Percentiles rank a stretch among this genome's conserved stretches.
These are phyloP conservation scores for Sedum album DNA, from an alignment of 164 flowering plant genomes.

Conservation along the genomic window DNA sequence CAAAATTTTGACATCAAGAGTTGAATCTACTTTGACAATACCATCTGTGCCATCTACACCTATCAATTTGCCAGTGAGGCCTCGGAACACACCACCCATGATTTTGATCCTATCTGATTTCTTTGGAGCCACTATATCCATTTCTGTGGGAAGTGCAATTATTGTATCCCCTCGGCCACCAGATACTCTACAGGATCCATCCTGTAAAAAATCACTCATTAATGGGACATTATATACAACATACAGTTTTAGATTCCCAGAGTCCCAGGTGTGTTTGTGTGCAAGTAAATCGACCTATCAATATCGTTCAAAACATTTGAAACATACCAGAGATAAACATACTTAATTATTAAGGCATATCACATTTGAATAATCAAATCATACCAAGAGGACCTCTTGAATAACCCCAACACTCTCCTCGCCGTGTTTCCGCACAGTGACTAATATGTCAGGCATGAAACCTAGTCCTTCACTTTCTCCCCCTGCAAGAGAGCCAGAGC, in stretches of 20 bases:
- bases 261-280: too few relatives aligned
- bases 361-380: conserved; percentile 7
- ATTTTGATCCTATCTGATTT: conserved; percentile 76
- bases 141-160: conserved; percentile 37
- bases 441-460: conserved; percentile 80
- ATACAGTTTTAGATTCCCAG: too few relatives aligned
- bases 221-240: too few relatives aligned
- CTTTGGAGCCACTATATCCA: conserved; percentile 67
- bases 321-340: not conserved
- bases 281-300: too few relatives aligned
- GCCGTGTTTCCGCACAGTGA: conserved; percentile 54
- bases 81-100: conserved; percentile 85
- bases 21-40: conserved; percentile 80
- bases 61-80: conserved; percentile 77
- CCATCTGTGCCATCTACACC: conserved; percentile 94
- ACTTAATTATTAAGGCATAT: not conserved
- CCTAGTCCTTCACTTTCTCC: conserved; percentile 71
- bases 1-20: conserved; percentile 88
- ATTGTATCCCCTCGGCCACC: conserved; percentile 59
- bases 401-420: conserved; percentile 63
- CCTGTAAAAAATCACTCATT: too few relatives aligned
- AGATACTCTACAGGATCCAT: conserved; percentile 69
- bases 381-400: conserved; percentile 75
- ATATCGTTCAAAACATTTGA: too few relatives aligned
- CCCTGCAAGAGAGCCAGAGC: conserved; percentile 27